Evolutionary conservation across 1,284 basidiomycete species (phyloP), one percentile per base, ranked within the genome.

Genomic region (Papiliotrema flavescens): DNA sequence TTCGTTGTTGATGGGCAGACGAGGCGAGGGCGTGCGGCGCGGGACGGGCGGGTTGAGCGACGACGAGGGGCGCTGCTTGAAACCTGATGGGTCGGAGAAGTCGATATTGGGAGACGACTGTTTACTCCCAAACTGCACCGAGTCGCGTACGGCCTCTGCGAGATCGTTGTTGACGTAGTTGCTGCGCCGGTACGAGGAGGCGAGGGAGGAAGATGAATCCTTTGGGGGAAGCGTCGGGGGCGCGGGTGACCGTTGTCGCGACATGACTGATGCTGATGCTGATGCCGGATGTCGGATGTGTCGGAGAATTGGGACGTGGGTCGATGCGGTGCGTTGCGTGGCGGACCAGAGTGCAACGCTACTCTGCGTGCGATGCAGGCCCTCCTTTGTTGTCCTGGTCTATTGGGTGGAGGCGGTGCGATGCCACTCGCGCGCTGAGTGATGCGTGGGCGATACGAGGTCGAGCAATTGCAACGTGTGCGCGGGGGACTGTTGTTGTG

Each of bases 101-200:
- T 53, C 45, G 23, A 47, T 22, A 24, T 20, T 53, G 34, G 44
- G 47, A 34, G 36, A 39, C 19, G 51, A 49, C 39, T 46, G 46
- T 57, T 32, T 15, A 24, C 24, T 11, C 5, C 41, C 50, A 46
- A 74, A 71, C 26, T 67, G 67, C 17, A 74, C 72, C 8, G 71
- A 70, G 56, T 74, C 69, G 34, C 68, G 50, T 13, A 74, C 62
- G 19, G 72, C 72, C 39, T 58, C 59, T 13, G 67, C 72, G 23
- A 74, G 62, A 47, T 71, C 67, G 47, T 55, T 47, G 54, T 57
- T 48, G 17, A 39, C 15, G 39, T 37, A 36, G 23, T 19, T 28
- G 26, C 40, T 17, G 39, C 43, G 48, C 19, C 39, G 51, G 41
- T 55, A 56, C 39, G 54, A 54, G 46, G 56, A 50, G 20, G 49